Evolutionary conservation across 768 basidiomycete species (phyloP).

Genomic region (Calocera viscosa): DNA sequence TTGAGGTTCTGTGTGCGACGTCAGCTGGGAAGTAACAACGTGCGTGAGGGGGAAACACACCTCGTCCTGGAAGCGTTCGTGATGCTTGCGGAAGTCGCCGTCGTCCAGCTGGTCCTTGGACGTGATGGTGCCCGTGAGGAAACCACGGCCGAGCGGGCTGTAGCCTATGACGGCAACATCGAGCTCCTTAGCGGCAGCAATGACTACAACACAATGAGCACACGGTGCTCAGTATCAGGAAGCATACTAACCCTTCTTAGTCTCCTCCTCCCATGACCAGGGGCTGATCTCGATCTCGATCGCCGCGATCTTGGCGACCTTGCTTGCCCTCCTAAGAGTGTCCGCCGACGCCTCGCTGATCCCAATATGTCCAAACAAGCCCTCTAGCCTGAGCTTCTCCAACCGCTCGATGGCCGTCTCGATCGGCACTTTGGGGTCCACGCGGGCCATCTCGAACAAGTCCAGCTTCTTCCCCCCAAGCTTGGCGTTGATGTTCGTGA

Average conservation of each 20-base stretch:
- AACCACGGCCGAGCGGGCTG: conserved; percentile 29
- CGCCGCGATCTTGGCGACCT: conserved; percentile 26
- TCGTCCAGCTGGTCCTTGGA: conserved; percentile 27
- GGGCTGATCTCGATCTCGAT: conserved; percentile 32
- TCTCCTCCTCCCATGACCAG: conserved; percentile 27
- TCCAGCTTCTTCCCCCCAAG: conserved; percentile 47
- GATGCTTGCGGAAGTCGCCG: conserved; percentile 31
- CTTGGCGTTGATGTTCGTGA: conserved; percentile 34
- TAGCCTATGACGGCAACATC: conserved; percentile 30
- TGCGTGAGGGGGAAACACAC: conserved; percentile 10
- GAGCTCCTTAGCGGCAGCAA: conserved; percentile 28
- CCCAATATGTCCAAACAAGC: conserved; percentile 48
- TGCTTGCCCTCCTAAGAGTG: conserved; percentile 33
- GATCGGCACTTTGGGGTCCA: conserved; percentile 34
- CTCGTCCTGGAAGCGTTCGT: conserved; percentile 39
- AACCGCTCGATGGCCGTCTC: conserved; percentile 37
- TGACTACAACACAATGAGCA: conserved; percentile 19
- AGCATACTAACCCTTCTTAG: conserved; percentile 10
- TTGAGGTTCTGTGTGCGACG: conserved; percentile 21
- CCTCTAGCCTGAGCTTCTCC: conserved; percentile 39
- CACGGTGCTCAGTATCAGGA: not conserved
- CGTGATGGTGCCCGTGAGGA: conserved; percentile 26
- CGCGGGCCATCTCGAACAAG: conserved; percentile 43
- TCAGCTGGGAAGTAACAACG: not conserved
- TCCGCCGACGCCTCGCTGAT: conserved; percentile 42